Conservation (phyloP, 768 basidiomycete genomes). For the Mycena chlorophos region DNA sequence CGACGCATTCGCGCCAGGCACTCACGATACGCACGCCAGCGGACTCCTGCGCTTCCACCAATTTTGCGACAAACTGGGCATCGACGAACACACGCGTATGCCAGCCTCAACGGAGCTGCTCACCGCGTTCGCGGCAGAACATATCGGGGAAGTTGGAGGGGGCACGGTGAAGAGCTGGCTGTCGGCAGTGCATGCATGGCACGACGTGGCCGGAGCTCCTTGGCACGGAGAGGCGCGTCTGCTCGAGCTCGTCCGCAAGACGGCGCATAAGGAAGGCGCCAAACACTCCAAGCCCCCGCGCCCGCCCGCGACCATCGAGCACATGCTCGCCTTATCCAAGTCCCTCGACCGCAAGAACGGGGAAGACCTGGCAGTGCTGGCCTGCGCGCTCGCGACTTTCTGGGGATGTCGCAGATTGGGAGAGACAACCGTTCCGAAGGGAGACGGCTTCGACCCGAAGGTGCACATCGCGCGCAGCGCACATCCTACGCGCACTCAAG, state of each 20-base stretch:
- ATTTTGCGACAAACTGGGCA: too few relatives aligned
- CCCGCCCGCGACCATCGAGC: conserved; percentile 3
- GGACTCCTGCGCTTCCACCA: too few relatives aligned
- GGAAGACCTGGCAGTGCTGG: not conserved
- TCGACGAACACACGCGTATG: too few relatives aligned
- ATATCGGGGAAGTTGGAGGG: too few relatives aligned
- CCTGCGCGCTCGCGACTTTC: not conserved
- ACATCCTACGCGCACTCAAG: not conserved
- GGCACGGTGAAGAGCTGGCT: too few relatives aligned
- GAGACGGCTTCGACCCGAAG: not conserved
- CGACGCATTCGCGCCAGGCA: too few relatives aligned
- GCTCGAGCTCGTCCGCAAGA: not conserved
- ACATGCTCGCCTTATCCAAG: not conserved
- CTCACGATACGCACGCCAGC: too few relatives aligned
- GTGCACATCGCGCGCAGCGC: not conserved
- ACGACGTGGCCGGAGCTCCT: conserved; percentile 1
- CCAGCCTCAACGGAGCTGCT: too few relatives aligned
- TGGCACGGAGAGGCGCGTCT: conserved; percentile 8
- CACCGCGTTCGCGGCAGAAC: too few relatives aligned
- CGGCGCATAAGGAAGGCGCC: not conserved
- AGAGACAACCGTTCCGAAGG: not conserved
- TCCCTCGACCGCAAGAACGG: not conserved
- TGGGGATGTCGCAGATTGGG: conserved; percentile 12
- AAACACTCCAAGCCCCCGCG: conserved; percentile 4
- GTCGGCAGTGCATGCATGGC: too few relatives aligned